Evolutionary conservation across 2,329 filamentous ascomycete genomes (phyloP).

Genomic region (Colletotrichum eremochloae): DNA sequence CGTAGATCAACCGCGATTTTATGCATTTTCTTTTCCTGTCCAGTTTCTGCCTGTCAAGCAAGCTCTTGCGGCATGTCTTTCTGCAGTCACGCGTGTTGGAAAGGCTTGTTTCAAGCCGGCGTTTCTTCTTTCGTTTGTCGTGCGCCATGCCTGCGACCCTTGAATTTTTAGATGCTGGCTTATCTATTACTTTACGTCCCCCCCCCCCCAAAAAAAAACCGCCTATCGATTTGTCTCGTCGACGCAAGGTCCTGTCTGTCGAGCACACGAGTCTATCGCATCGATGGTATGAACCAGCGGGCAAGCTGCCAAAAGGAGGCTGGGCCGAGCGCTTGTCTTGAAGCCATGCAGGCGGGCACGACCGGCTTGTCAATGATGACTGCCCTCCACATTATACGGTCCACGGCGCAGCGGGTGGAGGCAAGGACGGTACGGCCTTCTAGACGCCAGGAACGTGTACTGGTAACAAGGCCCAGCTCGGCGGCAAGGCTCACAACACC

Average conservation of each 20-base stretch:
- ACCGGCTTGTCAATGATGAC: background rate
- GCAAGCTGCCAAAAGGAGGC: background rate
- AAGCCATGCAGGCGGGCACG: background rate
- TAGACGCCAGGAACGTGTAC: background rate
- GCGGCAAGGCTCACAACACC: background rate
- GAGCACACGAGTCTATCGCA: constrained; percentile 2
- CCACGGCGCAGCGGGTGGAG: background rate
- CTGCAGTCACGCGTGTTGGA: constrained; percentile 31
- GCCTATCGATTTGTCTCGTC: constrained; percentile 20
- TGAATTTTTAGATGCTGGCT: too few relatives aligned
- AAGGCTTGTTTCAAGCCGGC: constrained; percentile 31
- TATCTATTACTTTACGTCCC: too few relatives aligned
- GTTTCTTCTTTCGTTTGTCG: constrained; percentile 12
- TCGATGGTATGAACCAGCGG: background rate
- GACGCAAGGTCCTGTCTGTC: constrained; percentile 5
- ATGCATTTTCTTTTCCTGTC: constrained; percentile 14
- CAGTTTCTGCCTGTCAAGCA: constrained; percentile 19
- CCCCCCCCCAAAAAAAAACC: too few relatives aligned
- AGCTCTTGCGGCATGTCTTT: constrained; percentile 16
- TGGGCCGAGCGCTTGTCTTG: background rate
- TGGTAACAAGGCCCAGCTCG: background rate
- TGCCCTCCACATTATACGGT: background rate
- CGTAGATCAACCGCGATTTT: constrained; percentile 34
- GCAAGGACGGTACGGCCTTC: background rate
- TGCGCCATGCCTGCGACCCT: background rate